Evolutionary conservation across 2,329 filamentous ascomycete genomes (phyloP), one percentile per base, ranked within the genome.

Genomic region (Dothistroma septosporum): DNA sequence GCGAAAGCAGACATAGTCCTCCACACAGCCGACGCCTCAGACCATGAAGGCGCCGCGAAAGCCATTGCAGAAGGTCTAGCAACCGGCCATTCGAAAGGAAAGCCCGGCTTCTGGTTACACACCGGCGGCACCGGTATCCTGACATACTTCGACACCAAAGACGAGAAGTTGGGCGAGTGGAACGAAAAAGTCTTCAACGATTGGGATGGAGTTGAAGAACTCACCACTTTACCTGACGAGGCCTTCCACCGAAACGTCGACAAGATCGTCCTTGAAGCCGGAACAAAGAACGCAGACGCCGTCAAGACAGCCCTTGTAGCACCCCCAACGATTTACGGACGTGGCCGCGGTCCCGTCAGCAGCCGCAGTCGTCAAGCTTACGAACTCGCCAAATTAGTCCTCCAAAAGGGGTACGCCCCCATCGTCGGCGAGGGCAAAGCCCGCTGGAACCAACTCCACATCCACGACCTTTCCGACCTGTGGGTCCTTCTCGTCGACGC

Each of bases 171-270:
- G 7, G 84, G 84, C n/a, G 75, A 82, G 61, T 72, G 68, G 60
- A 60, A 62, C 1, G 57, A 62, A 2, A 80, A 81, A 62, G 73
- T 78, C 1, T 88, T 85, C 74, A 77, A 86, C 69, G 87, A 89
- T 68, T 80, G 85, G 72, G 76, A 81, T 14, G 83, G 82, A 53
- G 79, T 89, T 41, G 75, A 78, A 12, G 80, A 82, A 49, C 59
- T 74, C 24, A 76, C 83, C 1, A 78, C 70, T 11, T 68, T 89
- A 0, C 86, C 86, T 0, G 82, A 86, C 68, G 69, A 74, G 0
- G 86, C 81, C 10, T 72, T 81, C 44, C 89, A 92, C 76, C 83
- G 87, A 14, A 79, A 87, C 68, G 83, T 91, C 4, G 89, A 93
- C 74, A 84, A 86, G 71, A 79, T 90, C 44, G 83, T 92, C 14